phyloP scores from a whole-genome alignment of 1,284 basidiomycete genomes.

The Malassezia nana region DNA sequence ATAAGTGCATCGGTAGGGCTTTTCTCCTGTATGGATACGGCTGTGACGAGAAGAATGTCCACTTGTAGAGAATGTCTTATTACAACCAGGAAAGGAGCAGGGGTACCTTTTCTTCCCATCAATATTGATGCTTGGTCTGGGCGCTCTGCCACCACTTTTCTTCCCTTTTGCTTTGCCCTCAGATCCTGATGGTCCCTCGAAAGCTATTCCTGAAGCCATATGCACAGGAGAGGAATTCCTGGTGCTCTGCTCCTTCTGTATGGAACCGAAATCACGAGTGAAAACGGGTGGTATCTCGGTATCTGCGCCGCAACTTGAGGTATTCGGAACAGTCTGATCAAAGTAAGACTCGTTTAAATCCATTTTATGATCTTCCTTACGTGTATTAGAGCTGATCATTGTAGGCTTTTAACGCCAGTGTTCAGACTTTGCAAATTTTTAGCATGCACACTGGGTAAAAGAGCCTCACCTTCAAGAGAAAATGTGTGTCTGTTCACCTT shows the following conservation, averaged over 20 bases:
- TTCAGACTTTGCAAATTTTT: background rate
- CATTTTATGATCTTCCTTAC: background rate
- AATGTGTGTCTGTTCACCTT: background rate
- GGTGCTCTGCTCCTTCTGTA: background rate
- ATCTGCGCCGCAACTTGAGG: background rate
- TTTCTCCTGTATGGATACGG: slow-evolving; percentile 59
- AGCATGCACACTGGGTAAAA: background rate
- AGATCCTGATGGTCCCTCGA: background rate
- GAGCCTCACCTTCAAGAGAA: background rate
- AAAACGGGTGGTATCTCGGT: background rate
- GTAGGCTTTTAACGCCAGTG: background rate
- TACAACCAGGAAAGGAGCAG: slow-evolving; percentile 56
- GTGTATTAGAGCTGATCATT: background rate
- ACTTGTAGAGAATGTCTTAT: slow-evolving; percentile 67
- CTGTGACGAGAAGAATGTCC: slow-evolving; percentile 72
- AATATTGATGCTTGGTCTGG: slow-evolving; percentile 20
- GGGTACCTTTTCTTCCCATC: slow-evolving; percentile 53
- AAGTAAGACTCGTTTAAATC: background rate
- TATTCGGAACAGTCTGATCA: background rate
- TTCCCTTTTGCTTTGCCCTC: background rate
- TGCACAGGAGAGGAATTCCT: background rate
- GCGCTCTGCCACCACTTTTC: background rate
- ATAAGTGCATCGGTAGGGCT: slow-evolving; percentile 45
- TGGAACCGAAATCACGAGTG: background rate
- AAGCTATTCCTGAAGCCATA: background rate